Evolutionary conservation across 306 rosid species (phyloP), one percentile per base, ranked within the genome.

Genomic region (Quillaja saponaria): DNA sequence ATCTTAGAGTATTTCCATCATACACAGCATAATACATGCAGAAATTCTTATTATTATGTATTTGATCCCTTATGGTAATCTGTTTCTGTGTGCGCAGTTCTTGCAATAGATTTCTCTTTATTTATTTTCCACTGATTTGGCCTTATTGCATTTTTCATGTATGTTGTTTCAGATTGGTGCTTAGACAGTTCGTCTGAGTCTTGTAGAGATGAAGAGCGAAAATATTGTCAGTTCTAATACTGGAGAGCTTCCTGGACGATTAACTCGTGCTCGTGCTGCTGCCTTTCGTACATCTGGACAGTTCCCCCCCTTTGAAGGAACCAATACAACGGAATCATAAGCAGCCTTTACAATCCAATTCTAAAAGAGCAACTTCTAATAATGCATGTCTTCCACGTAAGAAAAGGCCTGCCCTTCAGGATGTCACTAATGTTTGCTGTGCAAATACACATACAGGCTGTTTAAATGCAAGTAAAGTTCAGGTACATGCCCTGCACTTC

Each of bases 261-360:
- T 79, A 57, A 83, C 88, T 10, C 82, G 82, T 34, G 71, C 79
- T 66, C 77, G 74, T 68, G 73, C 81, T 35, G 75, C 85, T 63
- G 72, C 85, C 34, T 50, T 76, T 33, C 55, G 34, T 37, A 47
- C 64, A 34, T 59, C 80, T 13, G 67, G 64, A 15, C 78, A 69
- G 53, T 46, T 70, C 21, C 73, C 69, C 61, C 76, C 74, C n/a
- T 41, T 20, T 56, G 14, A 78, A 69, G 63, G 64, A 14, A 46
- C 68, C 66, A 37, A n/a, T 55, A 18, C 64, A 59, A 13, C 69
- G 60, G 31, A 71, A 34, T 33, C 71, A 57, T 62, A 76, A 49
- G 80, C 70, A 15, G 53, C 62, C 50, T 69, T 57, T 61, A 14
- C 78, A 7, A 51, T 47, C 40, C 18, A 69, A 46, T 66, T 37